Evolutionary conservation across 768 basidiomycete genomes (phyloP), one percentile per base, ranked within the genome.

Genomic region (Tylopilus plumbeoviolaceoides): DNA sequence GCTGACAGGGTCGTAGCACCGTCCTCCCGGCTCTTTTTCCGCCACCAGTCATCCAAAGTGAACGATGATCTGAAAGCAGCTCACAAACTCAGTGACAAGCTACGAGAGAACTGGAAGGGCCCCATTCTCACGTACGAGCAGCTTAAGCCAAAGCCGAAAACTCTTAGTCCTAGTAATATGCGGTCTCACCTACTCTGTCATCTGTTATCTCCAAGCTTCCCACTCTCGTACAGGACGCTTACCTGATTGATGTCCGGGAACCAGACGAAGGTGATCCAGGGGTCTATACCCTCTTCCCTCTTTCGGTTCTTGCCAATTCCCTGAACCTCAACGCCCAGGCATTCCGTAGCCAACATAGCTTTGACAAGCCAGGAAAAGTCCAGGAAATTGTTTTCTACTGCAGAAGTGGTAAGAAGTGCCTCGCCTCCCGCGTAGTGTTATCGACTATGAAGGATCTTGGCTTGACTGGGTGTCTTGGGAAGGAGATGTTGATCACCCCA

Each of bases 361-460:
- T 89, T 63, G 76, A 84, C 38, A 90, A 90, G 68, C 91, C 90
- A 12, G 71, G 65, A 55, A 78, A 73, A 59, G 68, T 75, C 50
- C 89, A 95, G 62, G 86, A 90, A 62, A 72, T 97, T 31, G 82
- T 87, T 28, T 93, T 95, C 68, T 95, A 93, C 72, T 98, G 95
- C 69, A 78, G 93, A 44, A 91, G 91, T 50, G 95, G 95, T 11
- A 83, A 82, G 68, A 44, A 90, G 90, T 55, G 75, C 85, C 4
- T 82, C 23, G 18, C 15, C 7, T 27, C 8, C 41, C 33, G 31
- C 33, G 12, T 44, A 86, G 84, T 48, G 64, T 84, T 45, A 68
- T 82, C 53, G 94, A 93, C 63, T 95, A 92, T 67, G 80, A 80
- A 58, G 92, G 92, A 9, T 91, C 89, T 18, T 95, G 91, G 90